Evolutionary conservation across 495 filamentous ascomycete genomes (phyloP), one percentile per base, ranked within the genome.

Genomic region (Tuber microsphaerosporum): DNA sequence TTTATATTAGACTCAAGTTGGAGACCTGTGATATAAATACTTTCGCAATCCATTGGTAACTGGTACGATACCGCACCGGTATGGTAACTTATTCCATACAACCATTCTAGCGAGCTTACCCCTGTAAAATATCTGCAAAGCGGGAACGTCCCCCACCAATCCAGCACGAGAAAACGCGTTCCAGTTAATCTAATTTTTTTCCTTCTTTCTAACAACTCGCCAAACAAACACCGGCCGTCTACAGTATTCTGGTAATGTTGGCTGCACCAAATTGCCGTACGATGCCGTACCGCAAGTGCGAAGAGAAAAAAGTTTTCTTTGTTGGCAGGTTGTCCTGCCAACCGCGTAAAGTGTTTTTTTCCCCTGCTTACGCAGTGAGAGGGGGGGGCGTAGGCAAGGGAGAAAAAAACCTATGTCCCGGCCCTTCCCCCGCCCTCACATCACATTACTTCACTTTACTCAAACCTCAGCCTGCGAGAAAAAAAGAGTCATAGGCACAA

Each of bases 341-440:
- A 65, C 56, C 56, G 56, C 56, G 26, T 61, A 65, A 65, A 65
- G 56, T 65, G 56, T 65, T 65, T 65, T 65, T 65, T 65, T 65
- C 26, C 56, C 34, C 56, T 65, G 56, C 56, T 65, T 65, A 65
- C 56, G 26, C 56, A 17, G 26, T 7, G 26, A 17, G 14, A 26
- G 16, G 14, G 56, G 56, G 56, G 31, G 56, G 56, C 12, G 56
- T 17, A 65, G 26, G 56, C 34, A 65, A 65, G 26, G 5, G 34
- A 34, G 56, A 65, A 65, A 34, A 56, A 65, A 34, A 34, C 34
- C 3, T 65, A 65, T 65, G 56, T 14, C 56, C 56, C 26, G 26
- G 26, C 26, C 56, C 56, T 65, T 34, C 56, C 56, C 56, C 56
- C 26, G 14, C 56, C 56, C 56, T 65, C 56, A 17, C 56, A 34